Conservation (phyloP, 2,329 filamentous ascomycete species). For the Thielaviopsis euricoi region DNA sequence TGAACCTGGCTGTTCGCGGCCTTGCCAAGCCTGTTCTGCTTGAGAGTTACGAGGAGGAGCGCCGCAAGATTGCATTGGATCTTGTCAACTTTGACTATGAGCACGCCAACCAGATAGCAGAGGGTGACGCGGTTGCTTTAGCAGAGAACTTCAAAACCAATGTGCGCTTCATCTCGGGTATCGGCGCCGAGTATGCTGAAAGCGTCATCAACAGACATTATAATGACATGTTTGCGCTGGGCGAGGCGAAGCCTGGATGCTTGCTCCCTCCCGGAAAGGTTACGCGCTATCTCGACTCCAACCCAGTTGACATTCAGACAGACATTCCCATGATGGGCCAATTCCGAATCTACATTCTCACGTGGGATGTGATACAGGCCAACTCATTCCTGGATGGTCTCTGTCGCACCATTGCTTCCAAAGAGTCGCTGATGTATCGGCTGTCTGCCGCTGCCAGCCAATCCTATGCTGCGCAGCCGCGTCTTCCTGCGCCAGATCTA, state of each 20-base stretch:
- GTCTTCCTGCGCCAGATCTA: conserved; percentile 33
- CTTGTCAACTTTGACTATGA: conserved; percentile 42
- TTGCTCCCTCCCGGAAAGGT: conserved; percentile 51
- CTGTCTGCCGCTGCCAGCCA: conserved; percentile 40
- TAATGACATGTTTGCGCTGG: conserved; percentile 25
- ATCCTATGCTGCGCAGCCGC: conserved; percentile 45
- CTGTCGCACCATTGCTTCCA: conserved; percentile 34
- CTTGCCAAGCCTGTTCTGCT: conserved; percentile 38
- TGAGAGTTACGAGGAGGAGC: conserved; percentile 44
- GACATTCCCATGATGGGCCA: conserved; percentile 65
- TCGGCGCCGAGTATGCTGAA: conserved; percentile 44
- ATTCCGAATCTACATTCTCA: conserved; percentile 59
- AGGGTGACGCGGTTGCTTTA: conserved; percentile 45
- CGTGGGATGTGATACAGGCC: conserved; percentile 40
- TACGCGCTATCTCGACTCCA: conserved; percentile 60
- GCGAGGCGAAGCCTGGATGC: conserved; percentile 35
- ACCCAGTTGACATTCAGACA: conserved; percentile 60
- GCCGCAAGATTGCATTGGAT: conserved; percentile 43
- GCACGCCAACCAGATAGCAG: conserved; percentile 40
- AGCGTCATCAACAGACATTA: conserved; percentile 32
- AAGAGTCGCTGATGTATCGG: conserved; percentile 39
- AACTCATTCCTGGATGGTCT: conserved; percentile 43
- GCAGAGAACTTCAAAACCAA: conserved; percentile 55
- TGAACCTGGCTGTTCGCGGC: conserved; percentile 36
- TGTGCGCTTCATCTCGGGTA: conserved; percentile 56